Evolutionary conservation across 2,329 filamentous ascomycete species (phyloP).

Genomic region (Sclerotinia borealis): DNA sequence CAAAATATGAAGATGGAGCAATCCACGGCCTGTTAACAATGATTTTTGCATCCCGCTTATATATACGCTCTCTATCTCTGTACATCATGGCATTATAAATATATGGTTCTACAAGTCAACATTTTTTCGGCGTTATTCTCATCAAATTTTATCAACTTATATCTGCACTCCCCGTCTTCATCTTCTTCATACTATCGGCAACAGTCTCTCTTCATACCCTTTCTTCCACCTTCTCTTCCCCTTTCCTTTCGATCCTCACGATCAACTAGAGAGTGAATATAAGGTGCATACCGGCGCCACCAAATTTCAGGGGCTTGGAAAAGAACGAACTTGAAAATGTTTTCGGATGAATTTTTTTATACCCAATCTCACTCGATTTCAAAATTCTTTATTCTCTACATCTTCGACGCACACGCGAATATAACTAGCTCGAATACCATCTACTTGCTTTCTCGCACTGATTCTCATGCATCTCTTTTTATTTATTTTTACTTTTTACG

Average conservation of each 20-base stretch:
- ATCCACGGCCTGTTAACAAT: slow-evolving; percentile 24
- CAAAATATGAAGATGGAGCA: slow-evolving; percentile 30
- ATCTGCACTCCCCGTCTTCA: background rate
- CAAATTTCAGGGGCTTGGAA: background rate
- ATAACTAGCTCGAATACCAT: background rate
- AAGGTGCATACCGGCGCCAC: background rate
- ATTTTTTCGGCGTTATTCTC: slow-evolving; percentile 5
- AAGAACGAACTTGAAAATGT: background rate
- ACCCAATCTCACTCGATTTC: background rate
- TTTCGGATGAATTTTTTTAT: slow-evolving; percentile 8
- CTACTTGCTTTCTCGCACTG: background rate
- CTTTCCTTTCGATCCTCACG: background rate
- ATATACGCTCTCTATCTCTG: slow-evolving; percentile 1
- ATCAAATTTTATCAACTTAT: background rate
- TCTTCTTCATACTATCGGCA: background rate
- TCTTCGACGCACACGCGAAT: slow-evolving; percentile 10
- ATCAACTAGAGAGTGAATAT: background rate
- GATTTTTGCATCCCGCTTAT: background rate
- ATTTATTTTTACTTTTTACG: background rate
- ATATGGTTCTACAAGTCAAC: background rate
- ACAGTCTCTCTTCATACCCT: background rate
- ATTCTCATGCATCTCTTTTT: background rate
- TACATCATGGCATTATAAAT: slow-evolving; percentile 14
- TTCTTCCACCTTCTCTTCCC: background rate
- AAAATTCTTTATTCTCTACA: background rate